Conservation (phyloP, 768 basidiomycete species). For the Mycena filopes region DNA sequence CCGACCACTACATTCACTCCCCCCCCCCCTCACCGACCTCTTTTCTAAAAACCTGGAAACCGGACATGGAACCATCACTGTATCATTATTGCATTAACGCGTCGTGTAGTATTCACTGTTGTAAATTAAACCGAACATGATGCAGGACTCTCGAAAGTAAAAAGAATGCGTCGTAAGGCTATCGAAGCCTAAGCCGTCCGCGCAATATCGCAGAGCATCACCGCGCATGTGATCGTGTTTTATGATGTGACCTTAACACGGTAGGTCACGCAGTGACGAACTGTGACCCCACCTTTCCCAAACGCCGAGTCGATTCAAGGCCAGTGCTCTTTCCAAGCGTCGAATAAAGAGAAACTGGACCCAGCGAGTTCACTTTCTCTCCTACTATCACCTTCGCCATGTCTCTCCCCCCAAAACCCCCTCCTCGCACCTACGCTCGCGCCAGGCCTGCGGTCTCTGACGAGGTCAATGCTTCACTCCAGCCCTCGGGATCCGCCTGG, state of each 20-base stretch:
- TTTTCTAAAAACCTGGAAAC: neutral
- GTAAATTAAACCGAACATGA: neutral
- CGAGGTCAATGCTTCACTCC: constrained; percentile 6
- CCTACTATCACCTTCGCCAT: constrained; percentile 1
- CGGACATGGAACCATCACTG: constrained; percentile 16
- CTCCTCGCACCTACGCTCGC: constrained; percentile 29
- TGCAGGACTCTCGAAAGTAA: no score
- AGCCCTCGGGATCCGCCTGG: neutral
- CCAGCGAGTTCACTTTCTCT: neutral
- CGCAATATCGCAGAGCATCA: no score
- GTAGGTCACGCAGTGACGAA: neutral
- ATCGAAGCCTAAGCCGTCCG: no score
- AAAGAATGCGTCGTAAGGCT: no score
- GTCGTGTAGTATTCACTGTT: neutral
- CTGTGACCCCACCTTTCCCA: neutral
- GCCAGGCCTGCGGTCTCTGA: constrained; percentile 19
- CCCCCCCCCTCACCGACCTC: neutral
- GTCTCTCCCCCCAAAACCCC: constrained; percentile 25
- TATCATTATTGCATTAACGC: constrained; percentile 28
- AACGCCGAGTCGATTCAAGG: constrained; percentile 1
- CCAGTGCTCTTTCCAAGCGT: neutral
- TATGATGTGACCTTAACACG: neutral
- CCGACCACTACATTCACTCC: no score
- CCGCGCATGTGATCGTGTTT: no score
- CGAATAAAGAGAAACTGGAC: constrained; percentile 7